Percentiles rank a stretch among this genome's conserved stretches.
phyloP scores from a whole-genome alignment of 768 basidiomycete genomes.

The Cyathus striatus region DNA sequence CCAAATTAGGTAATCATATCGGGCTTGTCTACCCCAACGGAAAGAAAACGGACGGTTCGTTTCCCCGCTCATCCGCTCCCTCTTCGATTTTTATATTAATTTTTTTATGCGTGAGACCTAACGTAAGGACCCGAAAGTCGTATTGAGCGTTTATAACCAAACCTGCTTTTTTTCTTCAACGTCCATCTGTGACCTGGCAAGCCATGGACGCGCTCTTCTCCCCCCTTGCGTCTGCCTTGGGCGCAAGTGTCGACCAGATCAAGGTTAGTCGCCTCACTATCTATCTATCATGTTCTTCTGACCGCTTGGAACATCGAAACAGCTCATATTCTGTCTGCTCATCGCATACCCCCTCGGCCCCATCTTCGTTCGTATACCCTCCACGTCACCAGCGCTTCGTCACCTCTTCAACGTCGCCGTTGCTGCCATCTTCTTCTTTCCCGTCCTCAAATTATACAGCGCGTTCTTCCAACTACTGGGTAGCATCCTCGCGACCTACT shows the following conservation, averaged over 20 bases:
- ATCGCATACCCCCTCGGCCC: conserved; percentile 90
- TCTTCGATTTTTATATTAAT: too few relatives aligned
- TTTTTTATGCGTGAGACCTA: too few relatives aligned
- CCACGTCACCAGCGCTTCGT: conserved; percentile 55
- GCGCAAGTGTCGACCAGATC: conserved; percentile 79
- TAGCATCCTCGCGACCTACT: conserved; percentile 72
- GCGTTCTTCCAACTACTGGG: conserved; percentile 75
- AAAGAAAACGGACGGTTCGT: too few relatives aligned
- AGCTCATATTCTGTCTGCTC: conserved; percentile 87
- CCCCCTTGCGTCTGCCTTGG: conserved; percentile 54
- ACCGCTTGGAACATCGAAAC: conserved; percentile 5
- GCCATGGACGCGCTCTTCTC: conserved; percentile 58
- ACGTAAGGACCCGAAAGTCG: too few relatives aligned
- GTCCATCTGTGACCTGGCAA: too few relatives aligned
- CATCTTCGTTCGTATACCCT: conserved; percentile 79
- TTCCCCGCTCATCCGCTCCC: too few relatives aligned
- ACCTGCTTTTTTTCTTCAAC: too few relatives aligned
- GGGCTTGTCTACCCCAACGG: conserved; percentile 81
- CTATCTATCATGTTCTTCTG: conserved; percentile 1
- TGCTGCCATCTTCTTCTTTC: conserved; percentile 73
- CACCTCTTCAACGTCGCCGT: conserved; percentile 79
- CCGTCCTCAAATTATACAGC: conserved; percentile 63
- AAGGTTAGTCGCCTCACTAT: conserved; percentile 43
- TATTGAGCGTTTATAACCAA: too few relatives aligned
- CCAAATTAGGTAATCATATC: conserved; percentile 81